These are phyloP conservation scores for Albugo laibachii DNA, from an alignment of 352 stramenopile genomes.

Conservation along the genomic window DNA sequence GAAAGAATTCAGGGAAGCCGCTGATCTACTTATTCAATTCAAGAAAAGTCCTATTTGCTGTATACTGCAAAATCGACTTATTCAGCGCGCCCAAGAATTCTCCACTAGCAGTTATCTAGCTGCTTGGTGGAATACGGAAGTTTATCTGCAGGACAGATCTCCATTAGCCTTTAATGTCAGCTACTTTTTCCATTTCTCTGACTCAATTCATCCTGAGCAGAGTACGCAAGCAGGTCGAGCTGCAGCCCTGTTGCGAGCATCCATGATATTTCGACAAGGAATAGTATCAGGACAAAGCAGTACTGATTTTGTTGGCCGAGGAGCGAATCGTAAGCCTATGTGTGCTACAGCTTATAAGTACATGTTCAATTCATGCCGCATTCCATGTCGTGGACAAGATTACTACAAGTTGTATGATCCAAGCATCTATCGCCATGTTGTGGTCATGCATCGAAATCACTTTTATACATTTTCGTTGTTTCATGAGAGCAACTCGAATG, in stretches of 20 bases:
- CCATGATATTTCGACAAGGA: conserved; percentile 79
- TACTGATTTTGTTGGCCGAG: conserved; percentile 76
- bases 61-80: conserved; percentile 56
- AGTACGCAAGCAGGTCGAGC: conserved; percentile 36
- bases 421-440: conserved; percentile 55
- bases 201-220: conserved; percentile 35
- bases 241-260: conserved; percentile 69
- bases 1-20: conserved; percentile 45
- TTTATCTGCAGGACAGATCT: conserved; percentile 56
- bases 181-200: conserved; percentile 78
- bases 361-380: conserved; percentile 91
- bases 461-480: conserved; percentile 48
- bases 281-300: conserved; percentile 70
- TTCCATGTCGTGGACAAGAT: conserved; percentile 59
- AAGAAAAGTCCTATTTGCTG: conserved; percentile 25
- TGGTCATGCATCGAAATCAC: conserved; percentile 76
- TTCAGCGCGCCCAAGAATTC: conserved; percentile 25
- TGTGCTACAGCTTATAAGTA: conserved; percentile 87
- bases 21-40: conserved; percentile 34
- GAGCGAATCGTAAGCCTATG: conserved; percentile 57
- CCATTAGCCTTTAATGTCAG: conserved; percentile 79
- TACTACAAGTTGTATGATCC: conserved; percentile 84
- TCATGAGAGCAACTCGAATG: conserved; percentile 10
- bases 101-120: conserved; percentile 44
- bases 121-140: conserved; percentile 67